These are phyloP conservation scores for Nothopassalora personata DNA, from an alignment of 2,329 filamentous ascomycete species.

Conservation along the genomic window DNA sequence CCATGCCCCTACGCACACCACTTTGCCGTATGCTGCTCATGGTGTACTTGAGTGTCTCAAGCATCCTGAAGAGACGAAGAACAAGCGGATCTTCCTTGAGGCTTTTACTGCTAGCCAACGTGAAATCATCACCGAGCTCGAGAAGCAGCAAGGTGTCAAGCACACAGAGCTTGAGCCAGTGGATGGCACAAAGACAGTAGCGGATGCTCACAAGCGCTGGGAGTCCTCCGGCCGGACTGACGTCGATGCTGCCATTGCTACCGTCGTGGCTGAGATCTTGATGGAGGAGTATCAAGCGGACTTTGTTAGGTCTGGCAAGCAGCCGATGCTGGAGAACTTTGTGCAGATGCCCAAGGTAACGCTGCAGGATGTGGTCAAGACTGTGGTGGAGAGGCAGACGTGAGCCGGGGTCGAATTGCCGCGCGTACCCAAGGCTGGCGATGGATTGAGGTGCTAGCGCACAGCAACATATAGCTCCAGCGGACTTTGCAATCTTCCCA, in stretches of 20 bases:
- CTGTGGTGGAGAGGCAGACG: not conserved
- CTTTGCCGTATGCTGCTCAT: conserved; percentile 26
- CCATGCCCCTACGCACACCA: conserved; percentile 27
- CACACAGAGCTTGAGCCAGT: conserved; percentile 45
- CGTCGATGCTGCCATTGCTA: conserved; percentile 4
- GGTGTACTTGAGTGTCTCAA: conserved; percentile 28
- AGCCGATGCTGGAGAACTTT: conserved; percentile 8
- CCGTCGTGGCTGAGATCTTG: conserved; percentile 14
- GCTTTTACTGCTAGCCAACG: conserved; percentile 62
- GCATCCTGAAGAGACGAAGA: conserved; percentile 28
- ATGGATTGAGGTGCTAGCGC: too few species aligned
- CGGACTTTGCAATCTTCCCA: too few species aligned
- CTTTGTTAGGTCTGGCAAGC: conserved; percentile 8
- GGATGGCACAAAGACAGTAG: conserved; percentile 5
- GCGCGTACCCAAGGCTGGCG: not conserved
- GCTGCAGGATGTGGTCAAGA: conserved; percentile 5
- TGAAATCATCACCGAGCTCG: conserved; percentile 58
- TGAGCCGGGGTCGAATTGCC: not conserved
- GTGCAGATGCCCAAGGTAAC: conserved; percentile 11
- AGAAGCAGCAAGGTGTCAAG: conserved; percentile 54
- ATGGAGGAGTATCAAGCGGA: conserved; percentile 12
- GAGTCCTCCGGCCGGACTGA: conserved; percentile 4
- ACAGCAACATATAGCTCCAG: too few species aligned
- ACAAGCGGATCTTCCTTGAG: conserved; percentile 51
- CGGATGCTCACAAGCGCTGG: conserved; percentile 10